Evolutionary conservation across 2,329 filamentous ascomycete species (phyloP).

Genomic region (Emergomyces pasteurianus): DNA sequence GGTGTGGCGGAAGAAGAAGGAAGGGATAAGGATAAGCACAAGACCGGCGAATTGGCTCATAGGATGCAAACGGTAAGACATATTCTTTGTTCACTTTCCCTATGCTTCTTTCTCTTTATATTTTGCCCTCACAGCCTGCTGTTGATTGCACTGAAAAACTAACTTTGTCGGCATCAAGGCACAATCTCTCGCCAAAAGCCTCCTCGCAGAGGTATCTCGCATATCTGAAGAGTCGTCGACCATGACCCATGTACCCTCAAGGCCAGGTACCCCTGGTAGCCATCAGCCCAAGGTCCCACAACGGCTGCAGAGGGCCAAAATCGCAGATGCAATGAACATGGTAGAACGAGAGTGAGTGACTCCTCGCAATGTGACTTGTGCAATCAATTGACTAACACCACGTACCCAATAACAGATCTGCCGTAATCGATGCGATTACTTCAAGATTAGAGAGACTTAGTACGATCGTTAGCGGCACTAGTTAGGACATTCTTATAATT

Average conservation of each 20-base stretch:
- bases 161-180: conserved; percentile 15
- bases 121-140: not conserved
- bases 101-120: not conserved
- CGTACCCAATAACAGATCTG: conserved; percentile 20
- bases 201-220: conserved; percentile 24
- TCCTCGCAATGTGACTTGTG: not conserved
- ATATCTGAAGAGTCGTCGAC: conserved; percentile 19
- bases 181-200: conserved; percentile 26
- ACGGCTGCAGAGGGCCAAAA: conserved; percentile 33
- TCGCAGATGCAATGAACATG: conserved; percentile 38
- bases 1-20: conserved; percentile 15
- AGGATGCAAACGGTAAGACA: conserved; percentile 30
- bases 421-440: conserved; percentile 33
- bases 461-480: conserved; percentile 17
- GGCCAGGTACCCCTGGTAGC: conserved; percentile 18
- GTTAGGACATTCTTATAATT: not conserved
- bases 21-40: conserved; percentile 10
- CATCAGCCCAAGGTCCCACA: conserved; percentile 26
- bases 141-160: not conserved
- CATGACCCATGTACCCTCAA: conserved; percentile 17
- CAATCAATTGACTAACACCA: conserved; percentile 8
- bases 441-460: conserved; percentile 30
- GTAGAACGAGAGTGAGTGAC: conserved; percentile 36
- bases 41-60: conserved; percentile 8
- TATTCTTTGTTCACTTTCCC: not conserved